Conservation (phyloP, 352 stramenopile species). For the Phytophthora sp. region DNA sequence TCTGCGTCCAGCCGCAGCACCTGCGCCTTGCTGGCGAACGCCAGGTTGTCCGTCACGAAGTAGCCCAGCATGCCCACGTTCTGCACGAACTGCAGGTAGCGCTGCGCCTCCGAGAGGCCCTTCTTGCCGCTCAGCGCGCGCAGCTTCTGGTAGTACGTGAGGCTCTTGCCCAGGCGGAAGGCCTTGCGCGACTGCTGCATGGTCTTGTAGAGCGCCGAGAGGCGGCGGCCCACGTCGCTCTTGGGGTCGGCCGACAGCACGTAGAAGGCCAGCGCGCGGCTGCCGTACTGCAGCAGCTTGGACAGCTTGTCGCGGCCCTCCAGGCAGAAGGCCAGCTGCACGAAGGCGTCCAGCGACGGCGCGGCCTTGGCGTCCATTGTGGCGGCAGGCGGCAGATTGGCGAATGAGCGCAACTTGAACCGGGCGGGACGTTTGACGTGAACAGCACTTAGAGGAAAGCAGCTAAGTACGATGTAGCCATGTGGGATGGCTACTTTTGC, state of each 20-base stretch:
- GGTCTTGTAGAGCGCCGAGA: slow-evolving; percentile 80
- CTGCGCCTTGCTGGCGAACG: slow-evolving; percentile 84
- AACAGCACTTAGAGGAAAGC: not conserved
- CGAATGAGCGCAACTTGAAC: slow-evolving; percentile 30
- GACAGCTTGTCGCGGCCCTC: slow-evolving; percentile 89
- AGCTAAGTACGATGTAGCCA: no score
- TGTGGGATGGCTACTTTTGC: not conserved
- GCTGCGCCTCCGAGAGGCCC: slow-evolving; percentile 44
- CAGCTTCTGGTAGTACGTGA: slow-evolving; percentile 85
- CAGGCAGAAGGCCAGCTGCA: slow-evolving; percentile 77
- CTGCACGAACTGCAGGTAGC: slow-evolving; percentile 79
- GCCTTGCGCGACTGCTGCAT: slow-evolving; percentile 85
- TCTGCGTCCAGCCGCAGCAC: slow-evolving; percentile 70
- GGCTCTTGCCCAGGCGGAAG: slow-evolving; percentile 87
- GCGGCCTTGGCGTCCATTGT: slow-evolving; percentile 52
- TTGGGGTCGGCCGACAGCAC: slow-evolving; percentile 81
- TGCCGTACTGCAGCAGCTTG: slow-evolving; percentile 89
- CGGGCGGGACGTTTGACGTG: slow-evolving; percentile 17
- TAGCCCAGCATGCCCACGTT: slow-evolving; percentile 86
- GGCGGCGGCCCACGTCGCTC: slow-evolving; percentile 76
- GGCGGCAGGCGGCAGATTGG: not conserved
- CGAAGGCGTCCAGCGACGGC: slow-evolving; percentile 62
- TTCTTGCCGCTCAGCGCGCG: slow-evolving; percentile 63
- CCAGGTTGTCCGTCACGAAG: slow-evolving; percentile 89
- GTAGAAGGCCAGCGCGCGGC: slow-evolving; percentile 80